phyloP scores from a whole-genome alignment of 148 eudicot species.

The Persicaria tinctoria region DNA sequence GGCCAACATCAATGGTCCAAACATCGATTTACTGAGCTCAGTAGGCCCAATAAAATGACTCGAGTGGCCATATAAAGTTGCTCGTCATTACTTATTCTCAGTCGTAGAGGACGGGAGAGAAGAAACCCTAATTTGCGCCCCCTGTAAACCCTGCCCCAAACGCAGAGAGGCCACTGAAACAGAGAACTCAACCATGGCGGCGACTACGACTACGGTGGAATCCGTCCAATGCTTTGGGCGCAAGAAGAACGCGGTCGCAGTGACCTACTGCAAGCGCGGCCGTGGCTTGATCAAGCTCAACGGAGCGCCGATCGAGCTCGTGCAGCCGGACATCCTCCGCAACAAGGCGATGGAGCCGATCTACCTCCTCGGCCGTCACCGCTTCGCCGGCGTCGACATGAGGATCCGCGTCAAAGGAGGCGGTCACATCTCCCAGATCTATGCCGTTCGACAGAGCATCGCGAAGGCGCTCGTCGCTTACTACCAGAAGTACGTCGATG shows the following conservation, averaged over 20 bases:
- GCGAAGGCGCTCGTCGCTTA: constrained; percentile 28
- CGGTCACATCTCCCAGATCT: constrained; percentile 31
- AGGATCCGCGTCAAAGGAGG: constrained; percentile 31
- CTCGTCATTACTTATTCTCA: neutral
- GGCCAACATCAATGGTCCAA: neutral
- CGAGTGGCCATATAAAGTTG: neutral
- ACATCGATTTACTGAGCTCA: neutral
- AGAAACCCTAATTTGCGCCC: constrained; percentile 4
- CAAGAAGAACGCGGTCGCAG: constrained; percentile 33
- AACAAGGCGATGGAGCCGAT: constrained; percentile 31
- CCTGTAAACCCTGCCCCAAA: constrained; percentile 7
- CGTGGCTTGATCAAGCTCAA: constrained; percentile 25
- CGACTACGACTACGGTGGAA: constrained; percentile 17
- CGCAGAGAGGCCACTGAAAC: neutral
- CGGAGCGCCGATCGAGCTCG: constrained; percentile 26
- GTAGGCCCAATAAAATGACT: neutral
- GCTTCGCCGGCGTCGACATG: constrained; percentile 30
- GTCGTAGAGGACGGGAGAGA: neutral
- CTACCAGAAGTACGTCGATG: constrained; percentile 33
- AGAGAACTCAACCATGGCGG: constrained; percentile 11
- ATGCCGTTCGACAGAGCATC: constrained; percentile 28
- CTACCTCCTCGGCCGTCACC: constrained; percentile 30
- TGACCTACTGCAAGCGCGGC: constrained; percentile 29
- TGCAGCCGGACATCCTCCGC: constrained; percentile 29
- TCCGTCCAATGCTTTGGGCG: constrained; percentile 36